Base-by-base conservation (phyloP, 2,329 filamentous ascomycete genomes). In the Pseudogymnoascus sp. region DNA sequence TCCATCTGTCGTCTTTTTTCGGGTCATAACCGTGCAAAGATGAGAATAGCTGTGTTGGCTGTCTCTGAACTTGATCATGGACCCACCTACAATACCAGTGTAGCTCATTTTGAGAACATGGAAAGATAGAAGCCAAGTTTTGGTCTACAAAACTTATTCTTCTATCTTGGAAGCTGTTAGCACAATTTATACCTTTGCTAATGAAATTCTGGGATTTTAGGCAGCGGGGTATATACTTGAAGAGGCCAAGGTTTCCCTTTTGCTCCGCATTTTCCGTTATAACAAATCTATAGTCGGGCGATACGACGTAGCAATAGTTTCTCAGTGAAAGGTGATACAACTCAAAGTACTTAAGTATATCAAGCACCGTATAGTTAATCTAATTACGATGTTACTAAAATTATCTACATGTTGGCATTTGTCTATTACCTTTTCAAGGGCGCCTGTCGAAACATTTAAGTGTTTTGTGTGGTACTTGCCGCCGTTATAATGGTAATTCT, bases 21-120 rank as follows among this genome's bases (percentile, higher is more conserved):
- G 37, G 2, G 29, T 54, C 47, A 29, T 57, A 23, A 29, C 64
- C 60, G 14, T 47, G 54, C 60, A 67, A 51, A 31, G 37, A 54
- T 16, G 51, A 39, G 36, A 66, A 65, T 16, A 68, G 63, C 5
- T 45, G 29, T 40, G n/a, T 21, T 29, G 65, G 65, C 54, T 67
- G 65, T n/a, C 61, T 62, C 10, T 42, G 54, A 26, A 67, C 34
- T 12, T 40, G 37, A 40, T 40, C 37, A n/a, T 40, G n/a, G 10
- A 67, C 40, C 66, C 67, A 67, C 60, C 57, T 34, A 21, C 29
- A 12, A 51, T 66, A 65, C 63, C 65, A 67, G 1, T 60, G 62
- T 26, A 66, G 57, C 11, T 61, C 6, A 57, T 57, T 11, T 12
- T 57, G 47, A 57, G 47, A 57, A 57, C 47, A 21, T 7, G 5